Base-by-base conservation (phyloP, 805 yeast species). In the Cyberlindnera mrakii region DNA sequence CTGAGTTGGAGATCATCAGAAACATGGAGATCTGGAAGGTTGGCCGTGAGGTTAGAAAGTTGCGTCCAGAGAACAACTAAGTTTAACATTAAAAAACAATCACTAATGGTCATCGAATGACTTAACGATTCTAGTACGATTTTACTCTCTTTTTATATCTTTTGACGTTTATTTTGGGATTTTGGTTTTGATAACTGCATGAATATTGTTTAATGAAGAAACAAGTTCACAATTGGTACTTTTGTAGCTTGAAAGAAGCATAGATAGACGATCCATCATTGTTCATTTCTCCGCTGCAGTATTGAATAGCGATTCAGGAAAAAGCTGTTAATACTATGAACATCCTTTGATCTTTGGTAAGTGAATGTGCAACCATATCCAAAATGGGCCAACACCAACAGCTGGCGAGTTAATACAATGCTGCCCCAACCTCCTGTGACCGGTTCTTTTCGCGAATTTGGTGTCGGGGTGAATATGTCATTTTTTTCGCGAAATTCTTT, bases 11-110 rank as follows among this genome's bases (percentile, higher is more conserved):
- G 72, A 78, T 77, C 66, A 91, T 93, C 78, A 88, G 98, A 80
- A 77, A 77, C 67, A 89, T 93, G 85, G 99, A 93, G 80, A 93
- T 93, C 91, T 93, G 99, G 99, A 85, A 71, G 67, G 99, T 93
- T 60, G 99, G 99, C 67, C 91, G 91, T 79, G 98, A 93, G 79
- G 99, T 93, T 58, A 91, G 99, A 83, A 93, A 93, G 77, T 83
- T 93, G 71, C 90, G 99, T 77, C 99, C 99, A 64, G 99, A 93
- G 78, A 91, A 93, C 93, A 80, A 84, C 70, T 90, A 85, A 74
- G 44, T 37, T 40, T 39, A 15, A 40, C 37, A 33, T 19, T 41
- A 43, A 43, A 47, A 47, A 45, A 39, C 42, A 46, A 43, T 49
- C 50, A 53, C 47, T 48, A 40, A 47, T 55, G 54, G 60, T 56